phyloP scores from a whole-genome alignment of 768 basidiomycete species.

The Termitomyces sp. region DNA sequence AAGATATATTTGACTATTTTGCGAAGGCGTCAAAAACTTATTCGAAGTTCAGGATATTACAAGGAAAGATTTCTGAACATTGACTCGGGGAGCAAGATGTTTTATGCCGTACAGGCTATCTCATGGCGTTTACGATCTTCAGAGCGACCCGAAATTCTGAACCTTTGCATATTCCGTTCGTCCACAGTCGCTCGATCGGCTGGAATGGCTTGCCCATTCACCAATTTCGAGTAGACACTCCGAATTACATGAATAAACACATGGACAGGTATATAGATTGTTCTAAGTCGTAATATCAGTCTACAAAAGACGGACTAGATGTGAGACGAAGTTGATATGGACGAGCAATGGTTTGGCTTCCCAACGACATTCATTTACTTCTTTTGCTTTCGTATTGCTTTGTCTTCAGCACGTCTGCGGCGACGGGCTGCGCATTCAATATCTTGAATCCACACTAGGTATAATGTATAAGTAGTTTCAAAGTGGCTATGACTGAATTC shows the following conservation, averaged over 20 bases:
- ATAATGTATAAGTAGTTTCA: background rate
- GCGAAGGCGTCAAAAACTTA: conserved; percentile 31
- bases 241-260: background rate
- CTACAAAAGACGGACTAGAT: background rate
- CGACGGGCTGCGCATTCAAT: conserved; percentile 31
- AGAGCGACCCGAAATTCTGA: background rate
- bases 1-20: conserved; percentile 1
- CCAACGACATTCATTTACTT: conserved; percentile 4
- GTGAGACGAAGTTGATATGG: background rate
- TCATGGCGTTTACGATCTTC: background rate
- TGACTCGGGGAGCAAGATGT: background rate
- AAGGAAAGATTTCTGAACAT: conserved; percentile 17
- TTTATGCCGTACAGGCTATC: background rate
- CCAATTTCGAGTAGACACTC: background rate
- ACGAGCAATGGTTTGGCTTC: background rate
- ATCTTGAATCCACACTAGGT: conserved; percentile 24
- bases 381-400: conserved; percentile 19
- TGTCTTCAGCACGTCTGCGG: conserved; percentile 26
- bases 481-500: background rate
- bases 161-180: background rate
- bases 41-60: conserved; percentile 34
- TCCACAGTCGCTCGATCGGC: too few relatives aligned
- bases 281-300: background rate
- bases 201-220: too few relatives aligned
- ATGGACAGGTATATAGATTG: background rate